phyloP scores from a whole-genome alignment of 2,329 filamentous ascomycete genomes.

The Parasarocladium wereldwijsianum region DNA sequence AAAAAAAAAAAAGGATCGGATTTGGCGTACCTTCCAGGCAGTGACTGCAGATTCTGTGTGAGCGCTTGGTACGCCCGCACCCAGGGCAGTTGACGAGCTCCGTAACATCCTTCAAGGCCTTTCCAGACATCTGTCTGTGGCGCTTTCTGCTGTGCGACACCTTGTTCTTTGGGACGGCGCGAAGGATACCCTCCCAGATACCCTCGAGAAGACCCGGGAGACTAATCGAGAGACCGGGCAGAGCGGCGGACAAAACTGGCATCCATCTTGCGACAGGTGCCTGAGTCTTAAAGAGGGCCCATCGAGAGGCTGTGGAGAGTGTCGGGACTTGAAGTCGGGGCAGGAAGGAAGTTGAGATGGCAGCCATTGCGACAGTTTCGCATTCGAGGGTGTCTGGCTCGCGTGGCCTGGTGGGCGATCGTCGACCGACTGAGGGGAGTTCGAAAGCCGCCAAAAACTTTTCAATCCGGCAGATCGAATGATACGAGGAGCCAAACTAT shows the following conservation, averaged over 20 bases:
- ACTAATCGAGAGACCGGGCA: conserved; percentile 44
- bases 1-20: neutral
- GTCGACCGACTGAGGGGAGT: too few species aligned
- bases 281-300: neutral
- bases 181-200: conserved; percentile 85
- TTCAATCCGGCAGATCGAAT: too few species aligned
- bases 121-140: conserved; percentile 86
- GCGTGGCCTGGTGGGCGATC: too few species aligned
- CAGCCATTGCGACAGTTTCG: conserved; percentile 33
- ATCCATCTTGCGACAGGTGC: conserved; percentile 11
- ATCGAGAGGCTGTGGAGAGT: conserved; percentile 25
- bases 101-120: conserved; percentile 83
- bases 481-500: too few species aligned
- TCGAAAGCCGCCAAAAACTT: too few species aligned
- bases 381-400: too few species aligned
- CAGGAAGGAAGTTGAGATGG: conserved; percentile 31
- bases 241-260: conserved; percentile 38
- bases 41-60: conserved; percentile 75
- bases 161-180: conserved; percentile 96
- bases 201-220: conserved; percentile 52
- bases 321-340: conserved; percentile 34
- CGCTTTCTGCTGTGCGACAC: conserved; percentile 93
- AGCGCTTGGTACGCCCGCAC: conserved; percentile 76
- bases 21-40: conserved; percentile 62
- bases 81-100: conserved; percentile 77